phyloP scores from a whole-genome alignment of 176 grass and related monocot species.

The Areca catechu region DNA sequence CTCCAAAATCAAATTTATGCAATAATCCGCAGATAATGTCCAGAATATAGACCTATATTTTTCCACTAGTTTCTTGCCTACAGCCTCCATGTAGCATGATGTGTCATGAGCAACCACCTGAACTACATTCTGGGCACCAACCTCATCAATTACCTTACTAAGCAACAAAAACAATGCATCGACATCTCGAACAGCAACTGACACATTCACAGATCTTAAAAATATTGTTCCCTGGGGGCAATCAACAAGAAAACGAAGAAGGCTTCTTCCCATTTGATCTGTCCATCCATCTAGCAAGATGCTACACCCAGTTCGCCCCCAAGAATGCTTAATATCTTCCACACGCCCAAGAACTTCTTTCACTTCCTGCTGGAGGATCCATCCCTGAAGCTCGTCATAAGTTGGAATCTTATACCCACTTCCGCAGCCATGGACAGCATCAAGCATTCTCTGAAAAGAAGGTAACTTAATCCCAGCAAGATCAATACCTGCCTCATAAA shows the following conservation, averaged over 20 bases:
- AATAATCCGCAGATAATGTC: constrained; percentile 57
- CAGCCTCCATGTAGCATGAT: constrained; percentile 55
- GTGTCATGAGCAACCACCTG: constrained; percentile 57
- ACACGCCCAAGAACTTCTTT: constrained; percentile 32
- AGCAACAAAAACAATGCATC: constrained; percentile 40
- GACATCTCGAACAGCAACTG: constrained; percentile 36
- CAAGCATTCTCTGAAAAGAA: constrained; percentile 49
- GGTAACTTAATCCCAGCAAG: constrained; percentile 38
- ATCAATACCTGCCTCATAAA: constrained; percentile 59
- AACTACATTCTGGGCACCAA: constrained; percentile 54
- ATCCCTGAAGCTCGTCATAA: constrained; percentile 30
- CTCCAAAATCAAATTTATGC: constrained; percentile 63
- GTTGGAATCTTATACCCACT: constrained; percentile 28
- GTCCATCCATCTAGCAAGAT: constrained; percentile 70
- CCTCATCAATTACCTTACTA: constrained; percentile 40
- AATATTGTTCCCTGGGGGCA: constrained; percentile 49
- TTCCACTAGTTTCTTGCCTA: constrained; percentile 40
- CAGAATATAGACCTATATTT: constrained; percentile 43
- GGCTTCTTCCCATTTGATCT: constrained; percentile 32
- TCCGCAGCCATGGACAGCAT: constrained; percentile 28
- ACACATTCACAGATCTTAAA: constrained; percentile 61
- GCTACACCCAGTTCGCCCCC: constrained; percentile 53
- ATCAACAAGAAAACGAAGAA: constrained; percentile 56
- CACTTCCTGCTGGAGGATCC: constrained; percentile 53
- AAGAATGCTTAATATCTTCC: constrained; percentile 41